Evolutionary conservation across 2,329 filamentous ascomycete species (phyloP).

Genomic region (Diaporthe aspalathi): DNA sequence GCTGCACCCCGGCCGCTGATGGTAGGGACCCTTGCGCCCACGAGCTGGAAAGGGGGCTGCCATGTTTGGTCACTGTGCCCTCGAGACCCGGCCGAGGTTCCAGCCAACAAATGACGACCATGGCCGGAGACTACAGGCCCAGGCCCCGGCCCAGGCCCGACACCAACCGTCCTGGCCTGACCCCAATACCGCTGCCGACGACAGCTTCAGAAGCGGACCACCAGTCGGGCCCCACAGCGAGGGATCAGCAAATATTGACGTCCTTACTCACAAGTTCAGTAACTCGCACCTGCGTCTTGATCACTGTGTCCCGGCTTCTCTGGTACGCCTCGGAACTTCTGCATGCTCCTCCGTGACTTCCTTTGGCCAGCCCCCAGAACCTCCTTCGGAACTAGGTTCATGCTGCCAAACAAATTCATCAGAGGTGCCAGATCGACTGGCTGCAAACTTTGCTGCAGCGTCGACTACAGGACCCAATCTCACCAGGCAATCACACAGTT

Average conservation of each 20-base stretch:
- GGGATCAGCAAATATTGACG: conserved; percentile 32
- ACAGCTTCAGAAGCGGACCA: neutral
- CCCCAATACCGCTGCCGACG: neutral
- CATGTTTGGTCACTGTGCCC: conserved; percentile 38
- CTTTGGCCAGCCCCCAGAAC: neutral
- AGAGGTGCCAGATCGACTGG: conserved; percentile 13
- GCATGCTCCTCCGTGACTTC: conserved; percentile 31
- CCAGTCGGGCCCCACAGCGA: neutral
- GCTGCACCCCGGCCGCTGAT: neutral
- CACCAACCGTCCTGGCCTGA: neutral
- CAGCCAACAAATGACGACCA: conserved; percentile 24
- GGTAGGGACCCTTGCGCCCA: conserved; percentile 3
- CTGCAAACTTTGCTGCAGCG: neutral
- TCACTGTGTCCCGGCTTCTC: conserved; percentile 12
- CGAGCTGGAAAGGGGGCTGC: conserved; percentile 35
- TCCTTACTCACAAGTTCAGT: conserved; percentile 35
- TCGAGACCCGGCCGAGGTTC: conserved; percentile 26
- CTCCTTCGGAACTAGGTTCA: neutral
- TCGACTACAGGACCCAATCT: conserved; percentile 22
- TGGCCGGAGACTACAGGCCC: conserved; percentile 2
- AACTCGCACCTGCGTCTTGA: conserved; percentile 36
- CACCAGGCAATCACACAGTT: neutral
- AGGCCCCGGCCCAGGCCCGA: no score
- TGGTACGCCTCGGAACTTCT: neutral
- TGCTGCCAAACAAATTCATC: neutral